These are phyloP conservation scores for Tephrocybe sp. DNA, from an alignment of 768 basidiomycete genomes.

Conservation along the genomic window DNA sequence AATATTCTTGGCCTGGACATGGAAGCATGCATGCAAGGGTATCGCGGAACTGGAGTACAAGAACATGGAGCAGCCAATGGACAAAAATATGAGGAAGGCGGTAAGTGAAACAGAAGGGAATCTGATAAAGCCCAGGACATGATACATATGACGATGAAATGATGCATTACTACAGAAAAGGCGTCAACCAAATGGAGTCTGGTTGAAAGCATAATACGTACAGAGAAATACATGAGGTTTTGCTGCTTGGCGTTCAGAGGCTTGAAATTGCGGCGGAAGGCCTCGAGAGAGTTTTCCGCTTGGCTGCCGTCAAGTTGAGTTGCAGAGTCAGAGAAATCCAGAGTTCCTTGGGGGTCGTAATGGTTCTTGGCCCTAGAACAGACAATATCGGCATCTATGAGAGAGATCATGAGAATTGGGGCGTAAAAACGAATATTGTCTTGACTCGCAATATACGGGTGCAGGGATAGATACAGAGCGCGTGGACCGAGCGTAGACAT, in stretches of 20 bases:
- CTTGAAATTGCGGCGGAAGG: conserved; percentile 52
- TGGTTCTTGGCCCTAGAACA: conserved; percentile 81
- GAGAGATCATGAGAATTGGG: background rate
- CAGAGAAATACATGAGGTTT: conserved; percentile 60
- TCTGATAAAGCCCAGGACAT: background rate
- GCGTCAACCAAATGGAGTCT: background rate
- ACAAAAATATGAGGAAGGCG: background rate
- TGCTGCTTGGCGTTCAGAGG: conserved; percentile 51
- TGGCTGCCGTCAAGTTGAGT: conserved; percentile 43
- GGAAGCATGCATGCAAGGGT: background rate
- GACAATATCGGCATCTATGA: conserved; percentile 30
- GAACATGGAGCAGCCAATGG: background rate
- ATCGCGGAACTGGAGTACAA: background rate
- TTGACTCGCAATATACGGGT: conserved; percentile 69
- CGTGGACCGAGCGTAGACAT: conserved; percentile 67
- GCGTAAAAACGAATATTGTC: background rate
- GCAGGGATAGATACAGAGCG: conserved; percentile 82
- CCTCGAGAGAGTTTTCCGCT: conserved; percentile 41
- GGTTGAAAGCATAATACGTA: conserved; percentile 17
- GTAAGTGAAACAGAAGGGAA: background rate
- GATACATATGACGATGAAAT: background rate
- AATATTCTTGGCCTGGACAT: too few species aligned
- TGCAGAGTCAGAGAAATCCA: conserved; percentile 61
- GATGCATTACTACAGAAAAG: conserved; percentile 1
- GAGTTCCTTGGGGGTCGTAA: conserved; percentile 57